A percentile compares a stretch with the other conserved stretches of the same genome.
Evolutionary conservation across 2,329 filamentous ascomycete genomes (phyloP).

Genomic region (Colletotrichum paranaense): DNA sequence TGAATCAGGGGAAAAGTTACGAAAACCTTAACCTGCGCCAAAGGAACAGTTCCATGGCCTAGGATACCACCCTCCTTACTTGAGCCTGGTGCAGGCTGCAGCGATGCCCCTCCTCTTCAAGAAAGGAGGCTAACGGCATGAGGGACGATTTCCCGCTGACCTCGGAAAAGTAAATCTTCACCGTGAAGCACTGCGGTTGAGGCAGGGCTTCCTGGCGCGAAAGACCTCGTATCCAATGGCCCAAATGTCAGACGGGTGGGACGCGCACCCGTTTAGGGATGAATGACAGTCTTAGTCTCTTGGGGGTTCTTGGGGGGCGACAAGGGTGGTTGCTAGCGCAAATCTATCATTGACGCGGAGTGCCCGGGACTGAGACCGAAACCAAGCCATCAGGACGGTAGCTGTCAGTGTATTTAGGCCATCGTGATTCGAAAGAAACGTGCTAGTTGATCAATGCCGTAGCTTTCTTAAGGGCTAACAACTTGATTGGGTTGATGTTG

Average conservation of each 20-base stretch:
- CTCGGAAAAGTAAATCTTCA: not conserved
- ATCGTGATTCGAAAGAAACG: no score
- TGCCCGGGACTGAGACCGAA: not conserved
- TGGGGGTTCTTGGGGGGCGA: slow-evolving; percentile 18
- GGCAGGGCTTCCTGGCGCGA: not conserved
- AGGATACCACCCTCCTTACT: no score
- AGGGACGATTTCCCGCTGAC: not conserved
- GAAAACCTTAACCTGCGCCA: no score
- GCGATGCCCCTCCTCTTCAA: no score
- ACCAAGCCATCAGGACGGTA: not conserved
- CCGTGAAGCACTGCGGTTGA: not conserved
- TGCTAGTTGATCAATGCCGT: no score
- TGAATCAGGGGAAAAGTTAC: no score
- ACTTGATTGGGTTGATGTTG: no score
- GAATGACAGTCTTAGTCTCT: not conserved
- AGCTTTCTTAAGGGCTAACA: no score
- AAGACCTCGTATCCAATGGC: slow-evolving; percentile 23
- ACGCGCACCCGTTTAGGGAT: not conserved
- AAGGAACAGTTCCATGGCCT: no score
- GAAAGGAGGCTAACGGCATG: not conserved
- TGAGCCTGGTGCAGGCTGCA: no score
- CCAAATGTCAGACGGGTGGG: not conserved
- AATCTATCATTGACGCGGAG: not conserved
- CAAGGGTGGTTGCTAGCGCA: not conserved
- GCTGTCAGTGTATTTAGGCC: no score